Conservation (phyloP, 306 rosid genomes). For the cucumber (Cucumis sativus) region Cucumber_9930_V3 NC_026655.2:19074001-19074500, state of each 20-base stretch:
- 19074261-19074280: background rate
- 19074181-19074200: background rate
- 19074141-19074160: background rate
- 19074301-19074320: background rate
- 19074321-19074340: background rate
- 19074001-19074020: background rate
- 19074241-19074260: background rate
- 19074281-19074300: background rate
- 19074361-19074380: background rate
- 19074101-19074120: background rate
- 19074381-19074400: background rate
- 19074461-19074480: constrained; percentile 6
- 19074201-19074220: background rate
- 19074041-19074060: background rate
- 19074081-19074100: background rate
- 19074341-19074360: background rate
- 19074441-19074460: background rate
- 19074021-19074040: background rate
- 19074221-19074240: background rate
- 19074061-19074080: background rate
- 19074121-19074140: background rate
- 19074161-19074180: background rate
- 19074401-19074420: constrained; percentile 1
- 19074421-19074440: background rate
- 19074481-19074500: constrained; percentile 5